A percentile compares a stretch with the other conserved stretches of the same genome.
phyloP scores from a whole-genome alignment of 805 yeast species.

The Starmerella sp. region DNA sequence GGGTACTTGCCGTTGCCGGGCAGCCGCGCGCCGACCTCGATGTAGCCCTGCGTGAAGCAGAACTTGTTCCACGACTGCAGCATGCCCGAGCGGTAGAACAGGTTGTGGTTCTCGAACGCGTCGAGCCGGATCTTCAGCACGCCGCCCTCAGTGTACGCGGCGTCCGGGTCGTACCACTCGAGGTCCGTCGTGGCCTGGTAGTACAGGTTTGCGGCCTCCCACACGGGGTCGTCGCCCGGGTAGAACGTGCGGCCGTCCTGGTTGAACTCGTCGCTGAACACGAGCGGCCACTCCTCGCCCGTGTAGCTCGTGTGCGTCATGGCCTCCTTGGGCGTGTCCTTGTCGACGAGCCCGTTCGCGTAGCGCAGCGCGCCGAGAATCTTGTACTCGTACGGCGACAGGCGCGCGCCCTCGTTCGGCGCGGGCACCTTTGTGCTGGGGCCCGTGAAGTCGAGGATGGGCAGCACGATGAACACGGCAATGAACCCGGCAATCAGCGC shows the following conservation, averaged over 20 bases:
- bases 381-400: slow-evolving; percentile 50
- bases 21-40: slow-evolving; percentile 64
- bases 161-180: slow-evolving; percentile 95
- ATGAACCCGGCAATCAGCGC: slow-evolving; percentile 49
- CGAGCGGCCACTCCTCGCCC: slow-evolving; percentile 64
- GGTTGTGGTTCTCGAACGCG: slow-evolving; percentile 65
- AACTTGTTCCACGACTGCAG: slow-evolving; percentile 83
- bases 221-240: slow-evolving; percentile 83
- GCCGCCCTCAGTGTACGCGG: slow-evolving; percentile 66
- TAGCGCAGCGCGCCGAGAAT: slow-evolving; percentile 48
- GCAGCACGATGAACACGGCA: slow-evolving; percentile 61
- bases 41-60: slow-evolving; percentile 73
- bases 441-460: slow-evolving; percentile 76
- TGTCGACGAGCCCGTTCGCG: slow-evolving; percentile 41
- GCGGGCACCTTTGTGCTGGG: slow-evolving; percentile 29
- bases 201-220: slow-evolving; percentile 72
- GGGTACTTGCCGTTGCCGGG: slow-evolving; percentile 69
- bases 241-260: slow-evolving; percentile 83
- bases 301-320: slow-evolving; percentile 41
- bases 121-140: slow-evolving; percentile 60
- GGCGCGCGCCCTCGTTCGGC: slow-evolving; percentile 29
- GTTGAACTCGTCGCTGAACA: slow-evolving; percentile 84
- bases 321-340: slow-evolving; percentile 55
- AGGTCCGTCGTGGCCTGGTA: slow-evolving; percentile 81
- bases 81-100: slow-evolving; percentile 84